Evolutionary conservation across 495 filamentous ascomycete genomes (phyloP).

Genomic region (Tuber umbilicatum): DNA sequence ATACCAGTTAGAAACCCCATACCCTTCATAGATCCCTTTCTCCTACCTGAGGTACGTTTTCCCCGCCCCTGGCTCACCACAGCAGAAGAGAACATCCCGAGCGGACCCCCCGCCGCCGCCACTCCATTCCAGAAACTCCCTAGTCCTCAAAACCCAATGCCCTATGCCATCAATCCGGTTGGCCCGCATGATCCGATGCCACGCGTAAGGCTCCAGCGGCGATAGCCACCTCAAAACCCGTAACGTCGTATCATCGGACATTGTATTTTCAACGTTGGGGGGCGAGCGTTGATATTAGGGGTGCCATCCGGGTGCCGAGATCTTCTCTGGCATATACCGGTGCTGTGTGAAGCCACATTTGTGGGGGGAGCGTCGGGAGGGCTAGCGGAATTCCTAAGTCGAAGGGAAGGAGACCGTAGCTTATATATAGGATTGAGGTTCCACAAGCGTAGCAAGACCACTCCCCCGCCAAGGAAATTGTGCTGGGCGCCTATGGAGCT

Average conservation of each 20-base stretch:
- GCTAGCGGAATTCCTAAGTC: not conserved
- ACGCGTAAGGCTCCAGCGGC: not conserved
- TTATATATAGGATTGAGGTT: slow-evolving; percentile 1
- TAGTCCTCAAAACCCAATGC: not conserved
- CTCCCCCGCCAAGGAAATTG: not conserved
- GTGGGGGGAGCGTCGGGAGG: not conserved
- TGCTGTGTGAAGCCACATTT: not conserved
- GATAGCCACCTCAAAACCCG: not conserved
- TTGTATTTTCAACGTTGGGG: not conserved
- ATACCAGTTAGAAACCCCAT: not conserved
- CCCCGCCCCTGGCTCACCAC: not conserved
- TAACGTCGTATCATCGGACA: not conserved
- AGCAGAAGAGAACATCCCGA: not conserved
- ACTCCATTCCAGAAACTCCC: not conserved
- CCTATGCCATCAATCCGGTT: not conserved
- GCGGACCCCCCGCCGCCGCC: not conserved
- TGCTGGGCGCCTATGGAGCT: not conserved
- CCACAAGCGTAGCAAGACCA: not conserved
- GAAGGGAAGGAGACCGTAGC: not conserved
- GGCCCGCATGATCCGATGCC: not conserved
- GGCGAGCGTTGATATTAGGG: not conserved
- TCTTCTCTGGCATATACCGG: not conserved
- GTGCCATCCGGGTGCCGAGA: not conserved
- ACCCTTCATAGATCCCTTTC: not conserved
- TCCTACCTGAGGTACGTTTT: not conserved